Evolutionary conservation across 2,329 filamentous ascomycete species (phyloP), one percentile per base, ranked within the genome.

Genomic region (Fusarium dlaminii): DNA sequence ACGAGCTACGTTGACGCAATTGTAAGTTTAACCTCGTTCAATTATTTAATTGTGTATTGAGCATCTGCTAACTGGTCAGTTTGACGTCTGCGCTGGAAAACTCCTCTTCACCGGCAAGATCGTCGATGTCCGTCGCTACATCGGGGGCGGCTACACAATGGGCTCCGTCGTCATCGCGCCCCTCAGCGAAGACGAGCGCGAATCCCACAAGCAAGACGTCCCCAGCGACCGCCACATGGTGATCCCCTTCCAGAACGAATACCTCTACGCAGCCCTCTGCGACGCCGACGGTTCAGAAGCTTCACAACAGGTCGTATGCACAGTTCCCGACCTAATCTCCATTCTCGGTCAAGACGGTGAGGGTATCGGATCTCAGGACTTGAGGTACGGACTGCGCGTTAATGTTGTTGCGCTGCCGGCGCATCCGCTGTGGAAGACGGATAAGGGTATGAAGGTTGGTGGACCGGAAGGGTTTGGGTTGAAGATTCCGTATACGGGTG

Each of bases 311-410:
- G 75, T 83, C 4, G 75, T 83, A 1, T 82, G 81, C 63, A 83
- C 81, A 0, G 81, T 83, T 0, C 82, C 82, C 0, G 79, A 83
- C 17, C 74, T 83, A 0, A 83, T 83, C 4, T 83, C 82, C 1
- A 79, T 83, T 7, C 75, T 83, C 0, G 82, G 81, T 3, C 81
- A 82, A 42, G 85, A 87, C 54, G 86, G 87, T 1, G 85, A 86
- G 55, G 86, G 86, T 1, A 81, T 88, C 9, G 86, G 86, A 1
- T 86, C 86, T 2, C 84, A 85, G 20, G 86, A 88, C 30, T 78
- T 87, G 36, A 82, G 87, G 15, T 89, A 88, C 61, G 87, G 87
- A 0, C 72, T 89, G 6, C 80, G 83, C 8, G 87, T 89, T 0
- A 85, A 79, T 37, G 87, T 89, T 2, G 85, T 89, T 66, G 87